Conservation (phyloP, 1,284 basidiomycete genomes). For the Anthracocystis panici-leucophaei region DNA sequence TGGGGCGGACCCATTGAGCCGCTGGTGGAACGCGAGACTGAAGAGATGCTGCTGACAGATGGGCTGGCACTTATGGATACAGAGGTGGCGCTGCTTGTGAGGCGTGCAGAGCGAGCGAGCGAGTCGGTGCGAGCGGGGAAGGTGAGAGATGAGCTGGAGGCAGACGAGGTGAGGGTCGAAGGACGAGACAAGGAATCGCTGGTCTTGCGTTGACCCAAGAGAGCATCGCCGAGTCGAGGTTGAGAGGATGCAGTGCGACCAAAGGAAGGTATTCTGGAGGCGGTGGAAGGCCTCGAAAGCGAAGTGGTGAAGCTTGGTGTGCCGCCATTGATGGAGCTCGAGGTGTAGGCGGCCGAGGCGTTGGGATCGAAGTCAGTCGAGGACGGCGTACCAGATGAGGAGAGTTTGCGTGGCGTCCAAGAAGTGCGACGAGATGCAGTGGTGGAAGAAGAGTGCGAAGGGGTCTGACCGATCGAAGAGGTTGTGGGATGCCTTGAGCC, state of each 20-base stretch:
- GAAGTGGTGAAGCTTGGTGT: not conserved
- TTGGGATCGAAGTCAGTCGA: conserved; percentile 34
- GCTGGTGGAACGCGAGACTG: conserved; percentile 37
- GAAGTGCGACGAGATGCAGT: conserved; percentile 33
- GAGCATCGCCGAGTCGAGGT: conserved; percentile 48
- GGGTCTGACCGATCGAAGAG: conserved; percentile 8
- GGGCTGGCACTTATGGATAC: conserved; percentile 27
- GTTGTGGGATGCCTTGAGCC: conserved; percentile 19
- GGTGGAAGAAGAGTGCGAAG: conserved; percentile 12
- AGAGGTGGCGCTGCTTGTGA: conserved; percentile 14
- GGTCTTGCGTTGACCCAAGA: conserved; percentile 44
- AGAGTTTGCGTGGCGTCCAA: conserved; percentile 34
- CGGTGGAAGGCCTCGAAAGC: conserved; percentile 27
- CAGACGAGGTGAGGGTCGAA: conserved; percentile 25
- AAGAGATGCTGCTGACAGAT: conserved; percentile 25
- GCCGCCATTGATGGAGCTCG: conserved; percentile 1
- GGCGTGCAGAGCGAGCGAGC: conserved; percentile 25
- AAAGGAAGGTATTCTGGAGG: conserved; percentile 45
- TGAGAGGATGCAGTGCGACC: conserved; percentile 33
- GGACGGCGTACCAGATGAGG: not conserved
- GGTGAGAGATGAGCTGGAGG: conserved; percentile 38
- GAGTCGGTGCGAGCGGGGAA: conserved; percentile 45
- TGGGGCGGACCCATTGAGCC: conserved; percentile 45
- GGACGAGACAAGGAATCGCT: conserved; percentile 42
- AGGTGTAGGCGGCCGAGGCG: conserved; percentile 2